Percentiles rank a stretch among this genome's conserved stretches.
Conservation (phyloP, 2,329 filamentous ascomycete genomes). For the Pseudocercospora vitis region DNA sequence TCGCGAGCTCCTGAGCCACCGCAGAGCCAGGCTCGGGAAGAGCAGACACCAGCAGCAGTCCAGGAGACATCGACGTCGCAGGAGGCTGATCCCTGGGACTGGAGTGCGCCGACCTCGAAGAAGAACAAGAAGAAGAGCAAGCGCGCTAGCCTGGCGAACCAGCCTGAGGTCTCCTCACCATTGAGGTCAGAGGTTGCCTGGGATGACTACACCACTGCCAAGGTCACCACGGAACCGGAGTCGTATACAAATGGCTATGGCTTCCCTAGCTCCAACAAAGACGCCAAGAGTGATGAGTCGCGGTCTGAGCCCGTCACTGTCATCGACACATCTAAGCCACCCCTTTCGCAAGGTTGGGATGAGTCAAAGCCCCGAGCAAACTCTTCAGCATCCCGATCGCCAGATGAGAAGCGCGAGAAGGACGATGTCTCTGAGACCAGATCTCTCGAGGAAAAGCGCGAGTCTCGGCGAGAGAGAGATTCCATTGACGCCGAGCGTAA, state of each 20-base stretch:
- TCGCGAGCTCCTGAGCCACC: constrained; percentile 20
- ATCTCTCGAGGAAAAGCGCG: constrained; percentile 14
- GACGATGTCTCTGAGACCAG: background rate
- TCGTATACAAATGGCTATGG: constrained; percentile 14
- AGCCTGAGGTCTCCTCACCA: constrained; percentile 45
- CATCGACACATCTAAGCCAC: constrained; percentile 14
- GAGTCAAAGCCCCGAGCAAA: constrained; percentile 1
- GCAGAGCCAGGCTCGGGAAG: constrained; percentile 26
- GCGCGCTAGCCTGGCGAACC: constrained; percentile 44
- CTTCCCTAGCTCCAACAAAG: background rate
- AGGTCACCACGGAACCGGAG: constrained; percentile 9
- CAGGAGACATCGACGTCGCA: constrained; percentile 18
- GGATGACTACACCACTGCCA: constrained; percentile 44
- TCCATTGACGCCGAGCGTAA: constrained; percentile 13
- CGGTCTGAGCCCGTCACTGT: constrained; percentile 21
- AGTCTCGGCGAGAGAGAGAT: background rate
- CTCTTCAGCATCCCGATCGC: background rate
- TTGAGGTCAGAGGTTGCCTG: constrained; percentile 47
- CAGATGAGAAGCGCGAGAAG: background rate
- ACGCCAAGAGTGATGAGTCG: constrained; percentile 16
- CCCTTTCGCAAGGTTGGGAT: constrained; percentile 5
- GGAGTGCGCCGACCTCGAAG: constrained; percentile 24
- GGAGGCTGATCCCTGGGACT: constrained; percentile 26
- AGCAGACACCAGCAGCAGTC: constrained; percentile 1
- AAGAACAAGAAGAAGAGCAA: constrained; percentile 50